Evolutionary conservation across 2,329 filamentous ascomycete species (phyloP), one percentile per base, ranked within the genome.

Genomic region (Chaetomium sp.): DNA sequence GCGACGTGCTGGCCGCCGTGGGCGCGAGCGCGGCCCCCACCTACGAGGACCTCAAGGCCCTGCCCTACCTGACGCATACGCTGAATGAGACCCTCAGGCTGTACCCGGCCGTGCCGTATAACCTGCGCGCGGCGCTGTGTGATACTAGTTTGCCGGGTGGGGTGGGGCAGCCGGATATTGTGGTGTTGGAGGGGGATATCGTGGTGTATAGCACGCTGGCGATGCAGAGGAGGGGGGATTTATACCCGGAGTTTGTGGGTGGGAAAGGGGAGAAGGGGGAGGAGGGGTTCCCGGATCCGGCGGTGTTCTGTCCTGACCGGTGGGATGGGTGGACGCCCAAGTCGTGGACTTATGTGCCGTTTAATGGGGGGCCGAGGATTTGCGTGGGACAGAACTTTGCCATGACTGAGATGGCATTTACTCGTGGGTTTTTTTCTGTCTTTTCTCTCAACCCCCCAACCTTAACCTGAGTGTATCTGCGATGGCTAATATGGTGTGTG

Each of bases 361-460:
- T 78, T 65, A 79, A 78, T 67, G 76, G 76, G 1, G 76, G 75
- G 2, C 76, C 77, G 23, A 72, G 77, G 57, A 76, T 84, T 57
- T 86, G 84, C 66, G 82, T 86, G 38, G 84, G 84, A 1, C 84
- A 86, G 74, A 84, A 86, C 65, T 86, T 87, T 74, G 84, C 84
- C 3, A 80, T 82, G 73, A 81, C 84, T 2, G 84, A 86, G 74
- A 85, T 86, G 82, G 81, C 80, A 0, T 86, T 78, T 66, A 75
- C 72, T 54, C 66, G 78, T 80, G 68, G 74, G 78, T 76, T 29
- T 35, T 62, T 23, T 19, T 51, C 29, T 35, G 25, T 8, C 13
- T 29, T 42, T 13, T 53, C 25, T 21, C 19, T n/a, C n/a, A n/a
- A 29, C 6, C 6, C 27, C 27, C 27, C 27, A 3, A 6, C 27